Evolutionary conservation across 2,329 filamentous ascomycete genomes (phyloP), one percentile per base, ranked within the genome.

Genomic region (Cladosporium sp.): DNA sequence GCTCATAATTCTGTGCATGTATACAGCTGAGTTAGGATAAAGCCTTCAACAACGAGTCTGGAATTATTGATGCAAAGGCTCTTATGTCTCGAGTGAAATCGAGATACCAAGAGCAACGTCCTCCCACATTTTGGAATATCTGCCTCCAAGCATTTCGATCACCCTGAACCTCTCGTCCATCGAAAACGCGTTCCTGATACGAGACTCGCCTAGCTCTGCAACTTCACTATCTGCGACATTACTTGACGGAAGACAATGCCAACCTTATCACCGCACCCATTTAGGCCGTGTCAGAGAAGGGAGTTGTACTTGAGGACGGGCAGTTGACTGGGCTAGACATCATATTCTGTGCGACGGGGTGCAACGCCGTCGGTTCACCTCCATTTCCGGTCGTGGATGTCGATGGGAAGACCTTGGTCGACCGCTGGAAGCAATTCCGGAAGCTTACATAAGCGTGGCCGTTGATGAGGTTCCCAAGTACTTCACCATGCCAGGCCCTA

Each of bases 191-290:
- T n/a, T n/a, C n/a, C n/a, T n/a, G n/a, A n/a, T n/a, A n/a, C n/a
- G n/a, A n/a, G n/a, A n/a, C n/a, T n/a, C n/a, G n/a, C n/a, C n/a
- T n/a, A n/a, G n/a, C n/a, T n/a, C n/a, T n/a, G n/a, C n/a, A n/a
- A n/a, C n/a, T n/a, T n/a, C n/a, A n/a, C n/a, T n/a, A n/a, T n/a
- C n/a, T n/a, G n/a, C n/a, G n/a, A n/a, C n/a, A n/a, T n/a, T n/a
- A n/a, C n/a, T n/a, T n/a, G n/a, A 69, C 70, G 1, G 62, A 75
- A 59, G 71, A 74, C 15, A 82, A 83, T 47, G 79, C 82, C 1
- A 63, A 72, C n/a, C 69, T 74, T 3, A 71, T 78, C 15, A 73
- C 70, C 47, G 73, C 72, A 25, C 69, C 66, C 1, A 76, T 81
- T 59, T 60, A 65, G 19, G 64, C 68, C n/a, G 73, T 78, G 57